A percentile compares a stretch with the other conserved stretches of the same genome.
phyloP scores from a whole-genome alignment of 306 rosid genomes.

The Vicia sativa region DNA sequence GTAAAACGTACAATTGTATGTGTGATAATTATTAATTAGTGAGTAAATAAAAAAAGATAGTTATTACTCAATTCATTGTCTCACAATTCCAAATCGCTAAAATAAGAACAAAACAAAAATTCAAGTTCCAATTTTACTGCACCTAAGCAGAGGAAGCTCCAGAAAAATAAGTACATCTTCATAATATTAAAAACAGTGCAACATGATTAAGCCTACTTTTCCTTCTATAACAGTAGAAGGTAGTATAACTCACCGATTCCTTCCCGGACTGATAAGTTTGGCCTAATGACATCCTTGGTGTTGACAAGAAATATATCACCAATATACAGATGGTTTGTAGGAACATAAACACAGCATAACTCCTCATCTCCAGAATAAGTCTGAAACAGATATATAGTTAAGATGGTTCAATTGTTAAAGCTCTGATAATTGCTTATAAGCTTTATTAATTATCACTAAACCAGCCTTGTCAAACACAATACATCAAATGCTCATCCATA shows the following conservation, averaged over 20 bases:
- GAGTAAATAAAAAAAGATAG: background rate
- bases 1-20: constrained; percentile 7
- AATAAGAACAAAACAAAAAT: background rate
- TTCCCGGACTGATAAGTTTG: constrained; percentile 94
- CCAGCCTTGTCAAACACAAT: constrained; percentile 5
- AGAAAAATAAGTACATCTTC: constrained; percentile 16
- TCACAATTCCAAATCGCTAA: constrained; percentile 20
- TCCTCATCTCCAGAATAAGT: constrained; percentile 91
- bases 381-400: constrained; percentile 44
- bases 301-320: constrained; percentile 90
- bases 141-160: constrained; percentile 12
- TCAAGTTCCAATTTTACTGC: constrained; percentile 22
- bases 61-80: background rate
- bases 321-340: constrained; percentile 94
- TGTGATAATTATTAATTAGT: background rate
- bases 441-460: constrained; percentile 29
- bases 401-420: constrained; percentile 24
- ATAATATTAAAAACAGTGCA: constrained; percentile 3
- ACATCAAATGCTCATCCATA: background rate
- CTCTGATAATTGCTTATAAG: constrained; percentile 11
- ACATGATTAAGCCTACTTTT: constrained; percentile 14
- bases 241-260: constrained; percentile 81
- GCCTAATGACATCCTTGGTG: constrained; percentile 82
- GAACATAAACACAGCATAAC: constrained; percentile 94
- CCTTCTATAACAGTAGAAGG: constrained; percentile 26